Percentiles rank a stretch among this genome's conserved stretches.
These are phyloP conservation scores for Manihot esculenta DNA, from an alignment of 441 rosid genomes.

Conservation along the genomic window DNA sequence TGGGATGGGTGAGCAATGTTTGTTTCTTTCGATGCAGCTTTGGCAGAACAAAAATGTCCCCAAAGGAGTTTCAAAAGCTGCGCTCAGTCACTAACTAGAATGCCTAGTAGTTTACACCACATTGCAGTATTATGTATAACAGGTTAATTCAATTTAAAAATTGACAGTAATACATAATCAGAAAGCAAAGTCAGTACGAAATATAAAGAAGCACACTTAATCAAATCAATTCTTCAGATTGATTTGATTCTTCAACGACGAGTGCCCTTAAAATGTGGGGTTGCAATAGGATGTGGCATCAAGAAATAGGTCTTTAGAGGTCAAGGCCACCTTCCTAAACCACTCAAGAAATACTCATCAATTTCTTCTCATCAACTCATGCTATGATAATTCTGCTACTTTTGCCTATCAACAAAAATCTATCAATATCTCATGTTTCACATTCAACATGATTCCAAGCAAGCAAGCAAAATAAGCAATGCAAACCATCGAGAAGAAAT, in stretches of 20 bases:
- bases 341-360: not conserved
- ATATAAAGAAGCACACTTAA: not conserved
- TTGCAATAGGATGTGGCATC: not conserved
- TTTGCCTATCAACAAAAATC: not conserved
- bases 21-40: not conserved
- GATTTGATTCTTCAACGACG: not conserved
- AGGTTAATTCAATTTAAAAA: not conserved
- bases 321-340: not conserved
- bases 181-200: not conserved
- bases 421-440: not conserved
- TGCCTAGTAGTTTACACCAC: not conserved
- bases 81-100: not conserved
- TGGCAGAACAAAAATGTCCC: not conserved
- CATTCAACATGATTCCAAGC: slow-evolving; percentile 21
- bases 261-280: not conserved
- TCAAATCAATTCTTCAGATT: not conserved
- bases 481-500: slow-evolving; percentile 12
- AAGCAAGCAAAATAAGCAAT: not conserved
- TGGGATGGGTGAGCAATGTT: too few relatives aligned
- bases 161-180: too few relatives aligned
- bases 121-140: not conserved
- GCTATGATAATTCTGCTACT: not conserved
- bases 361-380: not conserved
- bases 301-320: not conserved
- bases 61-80: not conserved